Base-by-base conservation (phyloP, 805 yeast species). In the Yueomyces sinensis region DNA sequence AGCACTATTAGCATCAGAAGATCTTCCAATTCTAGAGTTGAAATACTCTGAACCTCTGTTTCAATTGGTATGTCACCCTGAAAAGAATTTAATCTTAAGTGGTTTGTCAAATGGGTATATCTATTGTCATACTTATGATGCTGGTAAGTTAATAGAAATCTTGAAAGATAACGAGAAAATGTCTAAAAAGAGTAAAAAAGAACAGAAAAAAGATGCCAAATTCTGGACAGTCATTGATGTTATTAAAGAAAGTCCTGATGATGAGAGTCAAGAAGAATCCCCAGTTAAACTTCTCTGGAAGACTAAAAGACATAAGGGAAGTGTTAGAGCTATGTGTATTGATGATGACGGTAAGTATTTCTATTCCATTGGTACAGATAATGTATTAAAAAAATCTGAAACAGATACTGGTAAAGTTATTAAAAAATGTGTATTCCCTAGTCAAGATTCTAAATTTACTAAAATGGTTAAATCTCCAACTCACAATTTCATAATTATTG, bases 91-190 rank as follows among this genome's bases (percentile, higher is more conserved):
- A 4, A 47, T 82, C 13, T 68, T 74, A 0, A 61, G 76, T 9
- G 96, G 95, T 0, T 61, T 81, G n/a, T 91, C 83, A 0, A 73
- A 83, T 2, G 97, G 97, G 2, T 76, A 76, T 46, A 70, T 86
- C 0, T 69, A 63, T 41, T 66, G 84, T 37, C 62, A 72, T 34
- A 55, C 61, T 29, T 87, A 86, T 44, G 68, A 76, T 37, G 64
- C 66, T 0, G 68, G 61, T 1, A 43, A 46, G 27, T 57, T 77
- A 17, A 68, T 53, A 44, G 33, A 46, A 32, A 33, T 48, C 17
- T 50, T 58, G 17, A 41, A 49, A 16, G 22, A 27, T 11, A 37
- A 32, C 17, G 37, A 40, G 34, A 7, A 54, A 9, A 19, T 31
- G 15, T 29, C 23, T 2, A 31, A 13, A 6, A 19, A 61, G 3